Percentiles rank a stretch among this genome's conserved stretches.
phyloP scores from a whole-genome alignment of 2,329 filamentous ascomycete species.

The Fusarium begoniae region DNA sequence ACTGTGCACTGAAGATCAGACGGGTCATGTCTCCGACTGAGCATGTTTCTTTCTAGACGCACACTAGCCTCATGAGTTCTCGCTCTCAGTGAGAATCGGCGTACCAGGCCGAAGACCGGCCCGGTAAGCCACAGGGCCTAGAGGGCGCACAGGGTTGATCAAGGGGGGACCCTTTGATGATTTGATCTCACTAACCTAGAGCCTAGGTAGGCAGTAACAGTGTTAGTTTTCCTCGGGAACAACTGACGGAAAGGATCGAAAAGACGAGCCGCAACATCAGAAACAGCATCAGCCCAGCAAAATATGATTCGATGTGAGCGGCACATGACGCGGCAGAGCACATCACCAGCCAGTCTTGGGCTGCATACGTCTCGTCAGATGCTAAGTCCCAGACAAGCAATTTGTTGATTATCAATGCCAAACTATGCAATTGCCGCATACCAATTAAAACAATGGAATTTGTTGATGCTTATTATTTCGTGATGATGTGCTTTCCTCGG shows the following conservation, averaged over 20 bases:
- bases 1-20: slow-evolving; percentile 13
- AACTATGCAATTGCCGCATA: not conserved
- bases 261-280: slow-evolving; percentile 6
- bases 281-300: slow-evolving; percentile 19
- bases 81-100: slow-evolving; percentile 13
- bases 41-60: slow-evolving; percentile 11
- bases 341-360: slow-evolving; percentile 1
- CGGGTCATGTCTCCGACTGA: slow-evolving; percentile 20
- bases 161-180: slow-evolving; percentile 9
- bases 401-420: not conserved
- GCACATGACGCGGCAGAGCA: slow-evolving; percentile 27
- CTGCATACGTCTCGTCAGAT: slow-evolving; percentile 3
- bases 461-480: not conserved
- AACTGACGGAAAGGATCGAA: slow-evolving; percentile 20
- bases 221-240: slow-evolving; percentile 11
- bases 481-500: not conserved
- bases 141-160: slow-evolving; percentile 1
- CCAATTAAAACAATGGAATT: not conserved
- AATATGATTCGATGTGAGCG: slow-evolving; percentile 26
- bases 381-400: not conserved
- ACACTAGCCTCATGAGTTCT: slow-evolving; percentile 20
- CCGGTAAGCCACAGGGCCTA: slow-evolving; percentile 17
- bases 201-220: not conserved
- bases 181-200: slow-evolving; percentile 13
- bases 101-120: slow-evolving; percentile 24